phyloP scores from a whole-genome alignment of 768 basidiomycete species.

The Lactarius akahatsu region DNA sequence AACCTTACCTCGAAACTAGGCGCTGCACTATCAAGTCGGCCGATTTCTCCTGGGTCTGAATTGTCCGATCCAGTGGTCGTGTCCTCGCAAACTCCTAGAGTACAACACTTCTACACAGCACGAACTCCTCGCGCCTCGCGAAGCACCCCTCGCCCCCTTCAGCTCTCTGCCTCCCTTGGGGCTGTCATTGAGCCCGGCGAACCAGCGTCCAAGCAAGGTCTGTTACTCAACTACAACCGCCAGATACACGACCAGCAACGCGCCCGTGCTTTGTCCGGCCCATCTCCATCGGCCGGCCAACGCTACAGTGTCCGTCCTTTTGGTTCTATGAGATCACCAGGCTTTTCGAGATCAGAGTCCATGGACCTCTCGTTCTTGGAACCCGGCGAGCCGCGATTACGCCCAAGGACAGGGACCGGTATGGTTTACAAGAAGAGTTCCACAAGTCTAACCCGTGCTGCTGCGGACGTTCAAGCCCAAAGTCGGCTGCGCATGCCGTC shows the following conservation, averaged over 20 bases:
- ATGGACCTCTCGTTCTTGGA: constrained; percentile 4
- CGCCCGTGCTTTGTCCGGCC: constrained; percentile 13
- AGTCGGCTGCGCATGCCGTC: constrained; percentile 26
- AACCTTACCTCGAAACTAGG: not conserved
- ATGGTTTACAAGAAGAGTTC: constrained; percentile 30
- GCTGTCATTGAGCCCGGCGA: constrained; percentile 25
- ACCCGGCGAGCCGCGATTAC: constrained; percentile 18
- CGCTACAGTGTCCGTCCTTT: constrained; percentile 16
- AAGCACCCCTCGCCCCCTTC: constrained; percentile 28
- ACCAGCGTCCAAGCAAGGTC: constrained; percentile 23
- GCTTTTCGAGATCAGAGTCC: constrained; percentile 16
- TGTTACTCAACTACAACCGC: constrained; percentile 28
- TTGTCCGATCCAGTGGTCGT: constrained; percentile 10
- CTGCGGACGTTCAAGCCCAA: constrained; percentile 27
- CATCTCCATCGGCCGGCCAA: not conserved
- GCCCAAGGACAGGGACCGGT: constrained; percentile 30
- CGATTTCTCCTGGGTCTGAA: constrained; percentile 23
- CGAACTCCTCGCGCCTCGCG: constrained; percentile 12
- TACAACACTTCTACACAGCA: constrained; percentile 1
- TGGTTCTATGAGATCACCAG: not conserved
- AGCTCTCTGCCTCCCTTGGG: constrained; percentile 17
- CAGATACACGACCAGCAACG: constrained; percentile 30
- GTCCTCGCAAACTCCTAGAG: constrained; percentile 13
- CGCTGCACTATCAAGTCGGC: not conserved
- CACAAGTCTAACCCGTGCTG: constrained; percentile 19